Percentiles rank a stretch among this genome's conserved stretches.
Evolutionary conservation across 352 stramenopile species (phyloP).

Genomic region (Bremia lactucae): DNA sequence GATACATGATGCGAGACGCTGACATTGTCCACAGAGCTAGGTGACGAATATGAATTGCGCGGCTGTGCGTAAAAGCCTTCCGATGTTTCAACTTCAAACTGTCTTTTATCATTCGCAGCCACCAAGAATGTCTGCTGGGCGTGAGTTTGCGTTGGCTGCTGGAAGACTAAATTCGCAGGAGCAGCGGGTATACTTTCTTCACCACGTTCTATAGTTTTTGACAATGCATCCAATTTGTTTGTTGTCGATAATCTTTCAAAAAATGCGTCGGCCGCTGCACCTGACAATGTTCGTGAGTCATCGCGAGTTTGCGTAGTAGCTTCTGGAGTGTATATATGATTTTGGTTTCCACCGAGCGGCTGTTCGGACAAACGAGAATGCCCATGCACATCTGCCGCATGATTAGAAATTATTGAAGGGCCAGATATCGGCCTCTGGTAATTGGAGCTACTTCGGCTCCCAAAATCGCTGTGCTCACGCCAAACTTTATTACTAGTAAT

Average conservation of each 20-base stretch:
- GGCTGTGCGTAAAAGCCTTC: conserved; percentile 4
- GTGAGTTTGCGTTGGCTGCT: conserved; percentile 8
- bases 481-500: conserved; percentile 11
- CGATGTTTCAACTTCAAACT: too few relatives aligned
- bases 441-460: conserved; percentile 4
- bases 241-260: conserved; percentile 11
- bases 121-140: conserved; percentile 22
- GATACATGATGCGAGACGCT: conserved; percentile 14
- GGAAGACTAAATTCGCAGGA: conserved; percentile 2
- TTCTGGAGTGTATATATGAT: too few relatives aligned
- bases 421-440: conserved; percentile 6
- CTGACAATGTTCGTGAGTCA: conserved; percentile 10
- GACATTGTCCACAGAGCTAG: conserved; percentile 10
- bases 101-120: too few relatives aligned
- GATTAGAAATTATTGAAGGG: conserved; percentile 11
- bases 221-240: background rate
- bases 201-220: conserved; percentile 4
- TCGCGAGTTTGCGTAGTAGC: conserved; percentile 2
- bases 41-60: conserved; percentile 14
- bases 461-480: conserved; percentile 8
- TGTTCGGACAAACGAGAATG: conserved; percentile 7
- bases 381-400: conserved; percentile 6
- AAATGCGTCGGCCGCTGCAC: conserved; percentile 15
- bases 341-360: conserved; percentile 6
- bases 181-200: conserved; percentile 5